A percentile compares a stretch with the other conserved stretches of the same genome.
phyloP scores from a whole-genome alignment of 768 basidiomycete species.

The Lactarius akahatsu region DNA sequence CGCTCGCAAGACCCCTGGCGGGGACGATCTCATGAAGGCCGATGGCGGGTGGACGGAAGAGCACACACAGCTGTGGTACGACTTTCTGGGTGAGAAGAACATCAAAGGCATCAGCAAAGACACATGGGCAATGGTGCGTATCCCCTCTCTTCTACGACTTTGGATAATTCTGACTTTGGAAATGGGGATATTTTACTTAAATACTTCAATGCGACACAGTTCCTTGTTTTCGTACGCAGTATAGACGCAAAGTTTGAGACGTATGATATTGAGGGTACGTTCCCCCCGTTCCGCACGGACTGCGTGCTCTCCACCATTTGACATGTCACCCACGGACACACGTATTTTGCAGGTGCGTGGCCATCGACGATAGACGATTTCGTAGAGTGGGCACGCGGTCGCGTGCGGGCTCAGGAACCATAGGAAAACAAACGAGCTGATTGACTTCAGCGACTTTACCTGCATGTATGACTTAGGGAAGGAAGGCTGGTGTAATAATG shows the following conservation, averaged over 20 bases:
- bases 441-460: constrained; percentile 3
- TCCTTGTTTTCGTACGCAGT: constrained; percentile 73
- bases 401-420: constrained; percentile 31
- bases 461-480: background rate
- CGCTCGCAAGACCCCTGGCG: constrained; percentile 44
- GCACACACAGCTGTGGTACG: constrained; percentile 73
- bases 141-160: constrained; percentile 8
- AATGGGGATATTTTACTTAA: background rate
- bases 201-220: constrained; percentile 42
- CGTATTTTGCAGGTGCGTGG: constrained; percentile 63
- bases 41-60: constrained; percentile 59
- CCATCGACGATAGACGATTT: constrained; percentile 86
- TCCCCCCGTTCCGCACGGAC: background rate
- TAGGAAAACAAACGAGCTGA: constrained; percentile 5
- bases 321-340: constrained; percentile 21
- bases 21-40: constrained; percentile 39
- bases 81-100: constrained; percentile 65
- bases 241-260: constrained; percentile 71
- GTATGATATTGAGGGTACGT: constrained; percentile 72
- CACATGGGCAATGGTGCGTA: constrained; percentile 81
- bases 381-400: constrained; percentile 60
- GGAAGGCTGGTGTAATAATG: background rate
- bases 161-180: constrained; percentile 1
- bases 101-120: constrained; percentile 83
- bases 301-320: constrained; percentile 14